Conservation (phyloP, 768 basidiomycete genomes). For the Auricularia sp. region DNA sequence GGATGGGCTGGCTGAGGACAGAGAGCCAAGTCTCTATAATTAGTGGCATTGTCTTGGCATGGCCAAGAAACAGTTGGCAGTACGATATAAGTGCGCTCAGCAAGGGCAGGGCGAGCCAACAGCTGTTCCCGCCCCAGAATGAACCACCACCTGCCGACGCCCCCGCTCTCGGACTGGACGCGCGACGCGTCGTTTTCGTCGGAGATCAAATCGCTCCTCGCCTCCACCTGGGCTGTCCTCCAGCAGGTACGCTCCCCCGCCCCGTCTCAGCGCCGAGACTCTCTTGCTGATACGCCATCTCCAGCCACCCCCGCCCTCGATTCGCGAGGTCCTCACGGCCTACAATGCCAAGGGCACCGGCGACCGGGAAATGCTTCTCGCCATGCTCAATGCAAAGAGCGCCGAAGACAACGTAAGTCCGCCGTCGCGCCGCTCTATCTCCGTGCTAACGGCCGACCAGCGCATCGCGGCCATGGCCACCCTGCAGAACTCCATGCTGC, state of each 20-base stretch:
- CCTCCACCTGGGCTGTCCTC: conserved; percentile 35
- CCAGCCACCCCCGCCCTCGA: conserved; percentile 66
- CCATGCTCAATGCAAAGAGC: conserved; percentile 85
- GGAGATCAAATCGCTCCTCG: conserved; percentile 17
- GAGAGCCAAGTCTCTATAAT: too few relatives aligned
- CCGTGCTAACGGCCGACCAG: conserved; percentile 25
- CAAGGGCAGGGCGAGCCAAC: not conserved
- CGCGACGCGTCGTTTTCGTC: not conserved
- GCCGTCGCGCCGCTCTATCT: not conserved
- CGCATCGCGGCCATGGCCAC: conserved; percentile 61
- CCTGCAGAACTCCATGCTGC: conserved; percentile 61
- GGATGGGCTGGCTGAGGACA: too few relatives aligned
- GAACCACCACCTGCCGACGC: not conserved
- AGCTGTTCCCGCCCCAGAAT: not conserved
- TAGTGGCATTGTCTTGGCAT: not conserved
- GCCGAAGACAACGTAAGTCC: conserved; percentile 80
- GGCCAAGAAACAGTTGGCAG: not conserved
- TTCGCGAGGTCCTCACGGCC: conserved; percentile 79
- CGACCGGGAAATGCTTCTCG: conserved; percentile 82
- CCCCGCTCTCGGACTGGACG: not conserved
- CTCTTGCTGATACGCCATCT: not conserved
- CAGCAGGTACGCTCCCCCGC: conserved; percentile 29
- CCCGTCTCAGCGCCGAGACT: not conserved
- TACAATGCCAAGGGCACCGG: conserved; percentile 82
- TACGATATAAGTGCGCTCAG: not conserved